phyloP scores from a whole-genome alignment of 306 rosid genomes.

The Begonia fuchsioides region DNA sequence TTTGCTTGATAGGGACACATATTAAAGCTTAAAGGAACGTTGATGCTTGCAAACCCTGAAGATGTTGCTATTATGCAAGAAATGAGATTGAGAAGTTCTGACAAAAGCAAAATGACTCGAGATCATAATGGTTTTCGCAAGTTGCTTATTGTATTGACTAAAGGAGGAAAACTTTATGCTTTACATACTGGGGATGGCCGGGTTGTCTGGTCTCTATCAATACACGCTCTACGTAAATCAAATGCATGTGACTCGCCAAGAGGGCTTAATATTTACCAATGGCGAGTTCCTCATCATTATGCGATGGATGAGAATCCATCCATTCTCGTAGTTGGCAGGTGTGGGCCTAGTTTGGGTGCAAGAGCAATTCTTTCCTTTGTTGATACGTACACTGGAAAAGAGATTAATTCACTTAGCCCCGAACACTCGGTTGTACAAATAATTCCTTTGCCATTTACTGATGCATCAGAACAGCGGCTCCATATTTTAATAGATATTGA shows the following conservation, averaged over 20 bases:
- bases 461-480: constrained; percentile 80
- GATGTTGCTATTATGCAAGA: constrained; percentile 79
- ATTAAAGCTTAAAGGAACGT: constrained; percentile 91
- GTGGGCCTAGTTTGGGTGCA: constrained; percentile 47
- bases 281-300: constrained; percentile 97
- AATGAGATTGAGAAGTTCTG: constrained; percentile 69
- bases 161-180: constrained; percentile 84
- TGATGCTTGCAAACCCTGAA: constrained; percentile 87
- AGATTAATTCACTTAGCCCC: constrained; percentile 36
- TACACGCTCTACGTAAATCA: constrained; percentile 48
- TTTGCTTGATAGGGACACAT: constrained; percentile 59
- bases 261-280: constrained; percentile 78
- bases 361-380: constrained; percentile 68
- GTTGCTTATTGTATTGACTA: constrained; percentile 74
- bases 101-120: constrained; percentile 93
- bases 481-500: constrained; percentile 62
- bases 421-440: constrained; percentile 52
- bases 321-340: constrained; percentile 62
- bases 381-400: constrained; percentile 74
- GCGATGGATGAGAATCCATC: constrained; percentile 93
- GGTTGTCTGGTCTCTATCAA: constrained; percentile 71
- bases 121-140: constrained; percentile 98
- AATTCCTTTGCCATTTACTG: constrained; percentile 74
- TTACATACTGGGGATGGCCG: constrained; percentile 97
- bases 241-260: constrained; percentile 47